These are phyloP conservation scores for Calonectria leucothoes DNA, from an alignment of 2,329 filamentous ascomycete species.

Conservation along the genomic window DNA sequence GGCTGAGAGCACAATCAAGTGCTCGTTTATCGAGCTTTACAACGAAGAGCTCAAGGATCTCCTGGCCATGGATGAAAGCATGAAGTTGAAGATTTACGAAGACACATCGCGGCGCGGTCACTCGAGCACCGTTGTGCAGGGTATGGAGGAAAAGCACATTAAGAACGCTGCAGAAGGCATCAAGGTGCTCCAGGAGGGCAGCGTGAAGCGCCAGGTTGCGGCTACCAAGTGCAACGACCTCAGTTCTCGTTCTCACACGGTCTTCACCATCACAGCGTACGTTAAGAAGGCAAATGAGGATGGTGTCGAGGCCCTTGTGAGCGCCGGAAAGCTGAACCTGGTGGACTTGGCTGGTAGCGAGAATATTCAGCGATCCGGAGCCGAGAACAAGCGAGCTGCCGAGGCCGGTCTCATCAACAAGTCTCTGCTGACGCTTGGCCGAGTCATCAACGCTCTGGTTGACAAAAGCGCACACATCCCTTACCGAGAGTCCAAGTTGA, in stretches of 20 bases:
- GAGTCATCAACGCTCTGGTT: constrained; percentile 97
- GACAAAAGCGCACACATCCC: constrained; percentile 92
- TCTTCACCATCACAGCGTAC: constrained; percentile 95
- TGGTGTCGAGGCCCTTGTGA: constrained; percentile 90
- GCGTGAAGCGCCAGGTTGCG: constrained; percentile 95
- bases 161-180: constrained; percentile 87
- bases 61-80: constrained; percentile 81
- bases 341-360: constrained; percentile 98
- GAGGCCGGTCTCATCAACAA: constrained; percentile 99
- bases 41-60: constrained; percentile 97
- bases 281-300: constrained; percentile 84
- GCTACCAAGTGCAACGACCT: constrained; percentile 99
- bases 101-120: constrained; percentile 90
- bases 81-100: constrained; percentile 95
- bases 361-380: constrained; percentile 96
- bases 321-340: constrained; percentile 92
- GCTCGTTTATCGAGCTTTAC: constrained; percentile 98
- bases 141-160: constrained; percentile 97
- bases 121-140: constrained; percentile 88
- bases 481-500: constrained; percentile 93
- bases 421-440: constrained; percentile 91
- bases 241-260: constrained; percentile 95
- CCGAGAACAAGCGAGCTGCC: constrained; percentile 96
- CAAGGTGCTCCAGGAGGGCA: constrained; percentile 87
- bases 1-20: constrained; percentile 90